Base-by-base conservation (phyloP, 352 stramenopile genomes). In the Globisporangium cederbergense region DNA sequence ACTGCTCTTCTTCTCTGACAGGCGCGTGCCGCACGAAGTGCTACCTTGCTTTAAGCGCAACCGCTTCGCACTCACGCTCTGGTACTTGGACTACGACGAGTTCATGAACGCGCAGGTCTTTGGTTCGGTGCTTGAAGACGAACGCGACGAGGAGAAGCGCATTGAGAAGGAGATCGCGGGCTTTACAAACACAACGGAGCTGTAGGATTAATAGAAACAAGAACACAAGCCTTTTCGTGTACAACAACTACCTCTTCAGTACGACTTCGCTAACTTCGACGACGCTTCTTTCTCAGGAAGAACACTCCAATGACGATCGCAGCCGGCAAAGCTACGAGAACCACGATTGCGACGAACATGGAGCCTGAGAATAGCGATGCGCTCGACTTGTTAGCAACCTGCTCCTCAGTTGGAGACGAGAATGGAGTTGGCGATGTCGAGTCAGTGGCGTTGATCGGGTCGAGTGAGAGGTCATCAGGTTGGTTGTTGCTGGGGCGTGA, bases 71-170 rank as follows among this genome's bases (percentile, higher is more conserved):
- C 45, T 88, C n/a, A 88, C 78, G 7, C 62, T 85, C n/a, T 88
- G 78, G 78, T 85, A 81, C 60, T 66, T 86, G 51, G 78, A 84
- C 57, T 81, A 81, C 63, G 74, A 84, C 59, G 78, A 84, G 59
- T 83, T 80, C 61, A 78, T 80, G 64, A 65, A 63, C 30, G 68
- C 76, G 14, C 75, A 83, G 36, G 60, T 80, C 16, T 79, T 81
- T 59, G 64, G 68, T 2, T 18, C 59, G 3, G 58, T 65, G 13
- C 30, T 47, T 6, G 25, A 61, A 14, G 54, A 70, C 20, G 16
- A 22, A 18, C 11, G 49, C 1, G 51, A 64, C 13, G 68, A 78
- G 14, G 45, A 51, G 16, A 54, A 54, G 22, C 49, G 62, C 40
- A 77, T 78, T 14, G 40, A 70, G 22, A 20, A 57, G 18, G 74